Base-by-base conservation (phyloP, 2,329 filamentous ascomycete species). In the Aspergillus clavatus region DNA sequence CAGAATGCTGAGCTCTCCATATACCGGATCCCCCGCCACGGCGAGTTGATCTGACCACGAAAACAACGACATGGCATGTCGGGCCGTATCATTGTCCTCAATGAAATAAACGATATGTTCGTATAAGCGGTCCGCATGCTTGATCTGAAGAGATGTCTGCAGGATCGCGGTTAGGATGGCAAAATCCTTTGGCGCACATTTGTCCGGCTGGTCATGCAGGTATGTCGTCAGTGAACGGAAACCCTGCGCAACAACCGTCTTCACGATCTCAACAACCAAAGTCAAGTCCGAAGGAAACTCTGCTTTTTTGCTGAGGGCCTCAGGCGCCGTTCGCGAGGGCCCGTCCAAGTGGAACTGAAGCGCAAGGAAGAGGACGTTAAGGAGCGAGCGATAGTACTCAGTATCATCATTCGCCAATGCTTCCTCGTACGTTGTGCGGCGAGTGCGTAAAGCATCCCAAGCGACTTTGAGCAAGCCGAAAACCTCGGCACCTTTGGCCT, bases 31-130 rank as follows among this genome's bases (percentile, higher is more conserved):
- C 22, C 83, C 82, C 45, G 85, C 79, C 27, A 85, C 78, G 0
- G 85, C 80, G 19, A 97, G 77, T 54, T 84, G 82, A 65, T 97
- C 89, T 3, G 91, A 82, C 93, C 93, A 98, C 0, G 89, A 95
- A 68, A 91, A 97, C 4, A 98, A 77, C 26, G 87, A 89, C 5
- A 85, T 83, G 0, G 89, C 90, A 49, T 89, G 86, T 58, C 91
- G 86, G 37, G 88, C 78, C 1, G 84, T 84, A 52, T 86, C 83
- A 45, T 75, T 76, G 48, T 79, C 75, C n/a, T 76, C 69, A 43
- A 84, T 73, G 61, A 89, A 83, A 38, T 81, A 80, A 1, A 88
- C 76, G 28, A 91, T 79, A 55, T 89, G 84, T 11, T 79, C 75
- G 51, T 86, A 82, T 39, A 82, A 80, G 53, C 86, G 79, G 43